Conservation (phyloP, 1,284 basidiomycete genomes). For the Cryptococcus deneoformans region DNA sequence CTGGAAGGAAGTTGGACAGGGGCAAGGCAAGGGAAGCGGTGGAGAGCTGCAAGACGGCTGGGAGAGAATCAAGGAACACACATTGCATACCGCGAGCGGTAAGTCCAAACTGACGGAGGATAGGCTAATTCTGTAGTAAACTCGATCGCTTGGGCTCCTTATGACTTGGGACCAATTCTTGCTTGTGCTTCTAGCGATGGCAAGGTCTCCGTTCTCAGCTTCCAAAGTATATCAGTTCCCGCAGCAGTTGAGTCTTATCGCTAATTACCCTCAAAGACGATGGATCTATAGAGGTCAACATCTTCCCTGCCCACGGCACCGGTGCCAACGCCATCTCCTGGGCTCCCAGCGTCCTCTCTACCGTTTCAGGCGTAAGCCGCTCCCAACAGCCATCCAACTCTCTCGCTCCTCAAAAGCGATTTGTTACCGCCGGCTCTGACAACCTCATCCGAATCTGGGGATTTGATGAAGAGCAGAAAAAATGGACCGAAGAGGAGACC, state of each 20-base stretch:
- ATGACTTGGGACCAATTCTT: conserved; percentile 93
- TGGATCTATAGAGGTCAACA: conserved; percentile 92
- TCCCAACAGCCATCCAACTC: conserved; percentile 32
- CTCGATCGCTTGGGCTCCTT: conserved; percentile 96
- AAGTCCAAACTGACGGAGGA: conserved; percentile 51
- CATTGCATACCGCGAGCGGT: conserved; percentile 84
- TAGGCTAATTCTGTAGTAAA: conserved; percentile 56
- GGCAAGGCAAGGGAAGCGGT: conserved; percentile 45
- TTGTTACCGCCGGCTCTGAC: conserved; percentile 95
- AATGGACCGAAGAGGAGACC: conserved; percentile 86
- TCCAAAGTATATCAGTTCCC: conserved; percentile 72
- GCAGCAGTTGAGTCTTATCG: background rate
- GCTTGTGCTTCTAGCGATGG: conserved; percentile 99
- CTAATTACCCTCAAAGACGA: conserved; percentile 61
- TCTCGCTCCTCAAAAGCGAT: conserved; percentile 60
- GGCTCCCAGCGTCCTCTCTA: conserved; percentile 78
- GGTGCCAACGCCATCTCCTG: conserved; percentile 98
- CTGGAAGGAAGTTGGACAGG: conserved; percentile 74
- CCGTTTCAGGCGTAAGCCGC: conserved; percentile 56
- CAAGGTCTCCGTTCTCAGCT: conserved; percentile 93
- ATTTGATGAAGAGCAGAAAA: conserved; percentile 53
- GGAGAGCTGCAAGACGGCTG: conserved; percentile 58
- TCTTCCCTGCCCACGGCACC: conserved; percentile 93
- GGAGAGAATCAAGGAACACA: conserved; percentile 96
- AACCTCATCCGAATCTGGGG: conserved; percentile 95